Evolutionary conservation across 139 green algal genomes (phyloP), one percentile per base, ranked within the genome.

Genomic region (Micractinium conductrix): DNA sequence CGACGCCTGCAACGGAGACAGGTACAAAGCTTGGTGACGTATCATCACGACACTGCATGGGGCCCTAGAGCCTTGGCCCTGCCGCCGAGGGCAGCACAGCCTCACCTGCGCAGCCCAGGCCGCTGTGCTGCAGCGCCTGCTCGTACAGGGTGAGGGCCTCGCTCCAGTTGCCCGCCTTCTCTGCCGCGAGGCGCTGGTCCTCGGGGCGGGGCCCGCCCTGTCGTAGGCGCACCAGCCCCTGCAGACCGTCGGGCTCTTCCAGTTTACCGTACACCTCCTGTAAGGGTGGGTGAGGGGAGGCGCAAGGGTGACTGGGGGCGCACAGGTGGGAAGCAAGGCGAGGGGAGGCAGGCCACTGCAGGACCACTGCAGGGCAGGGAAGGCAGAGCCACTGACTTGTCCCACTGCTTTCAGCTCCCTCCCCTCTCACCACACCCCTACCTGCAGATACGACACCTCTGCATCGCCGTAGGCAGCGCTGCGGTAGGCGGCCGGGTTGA

Each of bases 231-330:
- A 96, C 84, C 65, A 98, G 82, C 43, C 95, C 95, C 63, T 91
- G 88, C 43, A 99, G 74, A 1, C 94, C 95, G 79, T 99, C 96
- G 19, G 96, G 95, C 85, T 99, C 96, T 79, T 98, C 96, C 78
- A 99, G 86, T 60, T 92, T 90, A 4, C 93, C 90, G 79, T 99
- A 98, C 62, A 98, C 92, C 80, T 96, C 93, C 80, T 97, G 87
- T 62, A n/a, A n/a, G n/a, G n/a, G n/a, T n/a, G n/a, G n/a, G n/a
- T n/a, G n/a, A 60, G 35, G 33, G 38, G 35, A 22, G 48, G 74
- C 48, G 9, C 35, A 38, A 69, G 62, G 22, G 33, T 26, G 67
- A 78, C 24, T 10, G 12, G 16, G 48, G 12, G 48, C 16, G 48
- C 48, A 10, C 48, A 58, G 48, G 48, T 10, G 12, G 14, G 48